Percentiles rank a stretch among this genome's conserved stretches.
phyloP scores from a whole-genome alignment of 148 eudicot species.

The Drosera capensis region DNA sequence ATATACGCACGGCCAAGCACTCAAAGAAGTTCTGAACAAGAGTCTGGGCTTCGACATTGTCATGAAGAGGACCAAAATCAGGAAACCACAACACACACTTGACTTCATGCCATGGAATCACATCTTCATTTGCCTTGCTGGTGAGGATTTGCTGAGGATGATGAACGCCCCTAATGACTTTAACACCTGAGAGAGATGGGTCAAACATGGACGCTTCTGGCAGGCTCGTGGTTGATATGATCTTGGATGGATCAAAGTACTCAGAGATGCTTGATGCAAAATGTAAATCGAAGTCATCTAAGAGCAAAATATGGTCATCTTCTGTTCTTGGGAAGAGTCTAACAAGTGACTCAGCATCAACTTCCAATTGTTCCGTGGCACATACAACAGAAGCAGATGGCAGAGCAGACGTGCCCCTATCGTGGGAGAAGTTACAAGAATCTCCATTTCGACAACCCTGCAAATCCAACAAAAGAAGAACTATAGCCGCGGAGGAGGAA shows the following conservation, averaged over 20 bases:
- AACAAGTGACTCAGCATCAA: conserved; percentile 28
- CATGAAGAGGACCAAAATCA: conserved; percentile 22
- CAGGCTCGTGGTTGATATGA: conserved; percentile 46
- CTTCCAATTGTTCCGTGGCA: conserved; percentile 35
- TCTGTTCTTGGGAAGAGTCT: conserved; percentile 30
- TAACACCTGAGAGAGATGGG: conserved; percentile 25
- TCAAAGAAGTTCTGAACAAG: conserved; percentile 39
- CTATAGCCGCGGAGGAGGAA: no score
- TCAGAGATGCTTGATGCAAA: conserved; percentile 36
- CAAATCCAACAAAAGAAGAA: no score
- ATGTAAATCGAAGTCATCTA: conserved; percentile 53
- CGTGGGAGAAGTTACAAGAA: conserved; percentile 58
- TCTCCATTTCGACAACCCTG: conserved; percentile 93
- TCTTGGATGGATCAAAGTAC: conserved; percentile 35
- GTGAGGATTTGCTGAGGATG: conserved; percentile 33
- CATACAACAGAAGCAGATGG: conserved; percentile 20
- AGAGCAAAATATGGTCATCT: conserved; percentile 33
- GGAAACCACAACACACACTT: conserved; percentile 68
- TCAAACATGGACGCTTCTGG: conserved; percentile 18
- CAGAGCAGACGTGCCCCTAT: conserved; percentile 17
- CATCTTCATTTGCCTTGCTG: conserved; percentile 19
- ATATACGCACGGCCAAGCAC: conserved; percentile 39
- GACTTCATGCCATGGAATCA: conserved; percentile 54
- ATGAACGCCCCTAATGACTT: conserved; percentile 30
- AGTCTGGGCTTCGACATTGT: conserved; percentile 33